A percentile compares a stretch with the other conserved stretches of the same genome.
These are phyloP conservation scores for Metroxylon sagu DNA, from an alignment of 176 grass and related monocot genomes.

Conservation along the genomic window DNA sequence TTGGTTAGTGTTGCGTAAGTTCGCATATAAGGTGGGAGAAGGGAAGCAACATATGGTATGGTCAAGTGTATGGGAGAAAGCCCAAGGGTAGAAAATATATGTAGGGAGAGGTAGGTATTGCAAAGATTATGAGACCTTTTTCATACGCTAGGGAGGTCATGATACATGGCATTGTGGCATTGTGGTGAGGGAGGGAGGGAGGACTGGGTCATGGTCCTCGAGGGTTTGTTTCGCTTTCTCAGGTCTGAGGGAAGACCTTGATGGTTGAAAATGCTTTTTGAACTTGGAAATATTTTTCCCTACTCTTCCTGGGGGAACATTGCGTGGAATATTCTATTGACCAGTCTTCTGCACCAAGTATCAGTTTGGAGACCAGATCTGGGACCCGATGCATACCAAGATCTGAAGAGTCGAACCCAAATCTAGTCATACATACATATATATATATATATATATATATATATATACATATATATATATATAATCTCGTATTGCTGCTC, in stretches of 20 bases:
- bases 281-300: constrained; percentile 31
- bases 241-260: constrained; percentile 34
- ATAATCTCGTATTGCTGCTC: too few relatives aligned
- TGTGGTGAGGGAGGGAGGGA: neutral
- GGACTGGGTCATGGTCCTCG: constrained; percentile 23
- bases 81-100: constrained; percentile 1
- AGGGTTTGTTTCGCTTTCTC: constrained; percentile 8
- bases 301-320: constrained; percentile 10
- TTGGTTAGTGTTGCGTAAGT: neutral
- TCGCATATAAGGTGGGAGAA: neutral
- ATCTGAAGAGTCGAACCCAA: too few relatives aligned
- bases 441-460: too few relatives aligned
- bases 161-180: neutral
- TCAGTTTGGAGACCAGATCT: too few relatives aligned
- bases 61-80: neutral
- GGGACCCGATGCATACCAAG: too few relatives aligned
- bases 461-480: too few relatives aligned
- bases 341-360: too few relatives aligned
- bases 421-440: too few relatives aligned
- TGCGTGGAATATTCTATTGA: constrained; percentile 15
- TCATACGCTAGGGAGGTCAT: constrained; percentile 1
- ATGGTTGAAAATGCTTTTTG: constrained; percentile 33
- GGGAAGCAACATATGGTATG: neutral
- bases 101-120: neutral
- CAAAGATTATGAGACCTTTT: too few relatives aligned